A percentile compares a stretch with the other conserved stretches of the same genome.
phyloP scores from a whole-genome alignment of 2,329 filamentous ascomycete species.

The Ophiosphaerella herpotricha region DNA sequence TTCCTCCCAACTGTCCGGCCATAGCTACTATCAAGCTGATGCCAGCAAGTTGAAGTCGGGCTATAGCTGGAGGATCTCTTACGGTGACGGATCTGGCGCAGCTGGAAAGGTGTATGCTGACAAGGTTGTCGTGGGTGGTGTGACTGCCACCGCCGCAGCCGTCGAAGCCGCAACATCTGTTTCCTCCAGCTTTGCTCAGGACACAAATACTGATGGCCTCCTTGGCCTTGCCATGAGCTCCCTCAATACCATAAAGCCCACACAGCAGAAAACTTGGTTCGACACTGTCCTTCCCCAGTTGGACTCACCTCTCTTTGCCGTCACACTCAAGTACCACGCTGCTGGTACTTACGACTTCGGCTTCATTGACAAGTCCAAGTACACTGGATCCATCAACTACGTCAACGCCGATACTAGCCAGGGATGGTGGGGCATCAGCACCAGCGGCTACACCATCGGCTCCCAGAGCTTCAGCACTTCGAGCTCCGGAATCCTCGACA shows the following conservation, averaged over 20 bases:
- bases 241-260: constrained; percentile 62
- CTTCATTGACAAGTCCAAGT: constrained; percentile 63
- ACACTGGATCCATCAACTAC: constrained; percentile 63
- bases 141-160: constrained; percentile 64
- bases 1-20: constrained; percentile 56
- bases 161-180: constrained; percentile 68
- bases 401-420: constrained; percentile 60
- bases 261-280: constrained; percentile 62
- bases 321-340: constrained; percentile 58
- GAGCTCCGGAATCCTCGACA: constrained; percentile 68
- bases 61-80: constrained; percentile 63
- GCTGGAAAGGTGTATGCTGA: constrained; percentile 69
- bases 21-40: constrained; percentile 61
- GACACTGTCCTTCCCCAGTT: constrained; percentile 61
- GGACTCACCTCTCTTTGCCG: constrained; percentile 61
- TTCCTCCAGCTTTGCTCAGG: constrained; percentile 57
- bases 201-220: constrained; percentile 62
- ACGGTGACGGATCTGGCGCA: constrained; percentile 69
- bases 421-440: constrained; percentile 67
- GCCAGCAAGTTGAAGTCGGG: constrained; percentile 54
- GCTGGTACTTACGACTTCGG: constrained; percentile 61
- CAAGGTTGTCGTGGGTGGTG: constrained; percentile 64
- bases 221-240: constrained; percentile 64
- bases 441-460: constrained; percentile 62
- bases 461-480: constrained; percentile 43